Base-by-base conservation (phyloP, 441 rosid species). In the Geranium incanum region DNA sequence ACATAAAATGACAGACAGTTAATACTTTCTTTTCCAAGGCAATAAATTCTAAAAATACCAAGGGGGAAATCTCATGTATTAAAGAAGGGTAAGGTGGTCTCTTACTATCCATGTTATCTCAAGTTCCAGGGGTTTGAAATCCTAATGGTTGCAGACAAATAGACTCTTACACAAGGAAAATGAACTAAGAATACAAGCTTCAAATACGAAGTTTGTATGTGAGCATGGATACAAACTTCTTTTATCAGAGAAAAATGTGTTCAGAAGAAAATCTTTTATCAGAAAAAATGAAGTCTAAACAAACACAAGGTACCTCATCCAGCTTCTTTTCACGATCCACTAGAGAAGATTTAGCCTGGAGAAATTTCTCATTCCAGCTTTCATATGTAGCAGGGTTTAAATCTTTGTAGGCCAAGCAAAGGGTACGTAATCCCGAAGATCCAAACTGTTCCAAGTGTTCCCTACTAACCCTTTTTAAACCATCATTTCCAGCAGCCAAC, bases 311-410 rank as follows among this genome's bases (percentile, higher is more conserved):
- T 82, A 96, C 99, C 98, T 96, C 99, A 71, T 96, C 99, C 71
- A 93, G 81, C 82, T 93, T 96, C 83, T 89, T 94, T 78, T 96
- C 99, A 63, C 99, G 99, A 77, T 91, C 98, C 73, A 96, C 82
- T 69, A 96, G 85, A 75, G 97, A 86, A 69, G 98, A 93, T 79
- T 96, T 96, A 69, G 99, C 98, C 82, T 93, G 97, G 73, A 91
- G 90, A 75, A 90, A 96, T 81, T 91, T 96, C 83, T 96, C 97
- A 82, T 96, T 93, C 99, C 98, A 96, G 81, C 91, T 86, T 81
- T 89, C 92, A 82, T 96, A 96, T 67, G 81, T 60, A 68, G 84
- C 89, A 23, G 97, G 92, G 79, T 84, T 82, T 79, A 96, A 82
- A 78, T 91, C 86, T 82, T 82, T 86, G 71, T 90, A 96, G 68